Conservation (phyloP, 2,329 filamentous ascomycete genomes). For the Ophiostoma quercus region DNA sequence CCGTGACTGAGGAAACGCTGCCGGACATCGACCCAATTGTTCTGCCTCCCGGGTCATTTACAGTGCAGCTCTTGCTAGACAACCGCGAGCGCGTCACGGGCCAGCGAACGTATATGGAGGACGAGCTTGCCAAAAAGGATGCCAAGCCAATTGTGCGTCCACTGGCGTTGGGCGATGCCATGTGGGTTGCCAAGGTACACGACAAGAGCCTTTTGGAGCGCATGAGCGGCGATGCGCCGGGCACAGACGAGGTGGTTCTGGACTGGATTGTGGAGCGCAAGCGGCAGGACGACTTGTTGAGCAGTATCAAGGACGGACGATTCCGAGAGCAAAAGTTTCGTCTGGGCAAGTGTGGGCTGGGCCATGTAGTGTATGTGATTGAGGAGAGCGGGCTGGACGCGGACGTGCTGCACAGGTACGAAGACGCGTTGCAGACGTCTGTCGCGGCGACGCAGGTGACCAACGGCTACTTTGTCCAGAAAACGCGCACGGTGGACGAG, state of each 20-base stretch:
- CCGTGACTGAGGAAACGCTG: slow-evolving; percentile 31
- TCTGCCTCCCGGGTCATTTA: slow-evolving; percentile 61
- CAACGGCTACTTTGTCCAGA: slow-evolving; percentile 73
- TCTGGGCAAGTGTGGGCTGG: slow-evolving; percentile 64
- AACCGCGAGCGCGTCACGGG: slow-evolving; percentile 67
- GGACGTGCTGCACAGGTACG: slow-evolving; percentile 50
- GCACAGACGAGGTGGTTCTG: slow-evolving; percentile 62
- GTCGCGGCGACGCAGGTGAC: slow-evolving; percentile 74
- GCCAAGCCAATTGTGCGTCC: slow-evolving; percentile 61
- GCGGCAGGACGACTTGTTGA: slow-evolving; percentile 71
- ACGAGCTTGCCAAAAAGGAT: slow-evolving; percentile 62
- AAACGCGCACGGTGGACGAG: slow-evolving; percentile 69
- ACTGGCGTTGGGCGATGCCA: slow-evolving; percentile 67
- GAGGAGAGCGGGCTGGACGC: slow-evolving; percentile 64
- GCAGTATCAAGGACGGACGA: slow-evolving; percentile 74
- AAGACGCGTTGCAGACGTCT: slow-evolving; percentile 64
- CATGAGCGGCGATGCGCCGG: slow-evolving; percentile 52
- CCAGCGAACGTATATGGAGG: slow-evolving; percentile 71
- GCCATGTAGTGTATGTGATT: slow-evolving; percentile 71
- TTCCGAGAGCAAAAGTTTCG: slow-evolving; percentile 84
- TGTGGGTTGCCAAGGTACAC: slow-evolving; percentile 72
- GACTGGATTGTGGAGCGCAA: slow-evolving; percentile 81
- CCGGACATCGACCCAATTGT: slow-evolving; percentile 55
- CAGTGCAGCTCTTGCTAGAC: slow-evolving; percentile 65
- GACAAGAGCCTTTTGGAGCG: slow-evolving; percentile 52